Evolutionary conservation across 352 stramenopile species (phyloP).

Genomic region (Albugo laibachii): DNA sequence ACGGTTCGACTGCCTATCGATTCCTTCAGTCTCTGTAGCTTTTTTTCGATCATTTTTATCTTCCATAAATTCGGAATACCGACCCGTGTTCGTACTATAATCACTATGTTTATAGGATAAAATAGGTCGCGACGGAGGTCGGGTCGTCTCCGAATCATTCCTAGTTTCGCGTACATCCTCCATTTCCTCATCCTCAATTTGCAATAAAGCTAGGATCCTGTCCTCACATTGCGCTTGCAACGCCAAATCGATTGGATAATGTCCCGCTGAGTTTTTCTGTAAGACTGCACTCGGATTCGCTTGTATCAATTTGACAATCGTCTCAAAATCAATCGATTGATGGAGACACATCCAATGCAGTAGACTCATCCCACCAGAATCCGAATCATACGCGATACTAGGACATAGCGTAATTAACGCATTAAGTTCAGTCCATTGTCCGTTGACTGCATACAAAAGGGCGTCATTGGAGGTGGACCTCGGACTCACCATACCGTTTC

Average conservation of each 20-base stretch:
- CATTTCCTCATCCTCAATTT: constrained; percentile 21
- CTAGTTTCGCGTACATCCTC: constrained; percentile 4
- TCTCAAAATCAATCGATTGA: constrained; percentile 43
- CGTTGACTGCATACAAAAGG: constrained; percentile 61
- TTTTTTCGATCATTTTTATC: too few relatives aligned
- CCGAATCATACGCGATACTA: constrained; percentile 29
- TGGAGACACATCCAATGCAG: constrained; percentile 68
- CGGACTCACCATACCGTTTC: too few relatives aligned
- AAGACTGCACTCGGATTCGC: constrained; percentile 53
- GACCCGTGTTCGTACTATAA: too few relatives aligned
- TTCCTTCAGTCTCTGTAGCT: too few relatives aligned
- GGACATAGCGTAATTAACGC: constrained; percentile 36
- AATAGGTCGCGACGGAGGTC: not conserved
- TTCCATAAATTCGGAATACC: too few relatives aligned
- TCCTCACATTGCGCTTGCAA: constrained; percentile 55
- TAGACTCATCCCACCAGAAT: constrained; percentile 54
- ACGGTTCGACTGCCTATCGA: too few relatives aligned
- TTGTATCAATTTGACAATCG: constrained; percentile 64
- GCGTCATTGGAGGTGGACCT: constrained; percentile 14
- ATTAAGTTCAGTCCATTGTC: constrained; percentile 56
- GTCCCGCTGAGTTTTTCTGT: constrained; percentile 48
- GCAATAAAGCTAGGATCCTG: constrained; percentile 47
- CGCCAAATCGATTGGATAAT: constrained; percentile 50
- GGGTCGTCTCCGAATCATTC: not conserved
- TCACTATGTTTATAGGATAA: too few relatives aligned